Percentiles rank a stretch among this genome's conserved stretches.
Conservation (phyloP, 805 yeast genomes). For the Ogataea pilisensis region DNA sequence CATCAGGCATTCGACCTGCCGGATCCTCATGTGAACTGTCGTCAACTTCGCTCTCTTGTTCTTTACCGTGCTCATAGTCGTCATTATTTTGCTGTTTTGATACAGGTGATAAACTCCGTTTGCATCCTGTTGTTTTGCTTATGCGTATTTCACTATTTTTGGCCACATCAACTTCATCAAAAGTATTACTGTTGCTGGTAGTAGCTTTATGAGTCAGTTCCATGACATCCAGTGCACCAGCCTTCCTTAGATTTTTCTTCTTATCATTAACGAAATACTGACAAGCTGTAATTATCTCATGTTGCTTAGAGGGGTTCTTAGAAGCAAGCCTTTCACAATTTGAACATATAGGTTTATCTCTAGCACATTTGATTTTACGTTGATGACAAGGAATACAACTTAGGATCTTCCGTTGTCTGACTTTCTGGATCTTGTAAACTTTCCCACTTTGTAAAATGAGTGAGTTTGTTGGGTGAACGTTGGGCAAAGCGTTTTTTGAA, state of each 20-base stretch:
- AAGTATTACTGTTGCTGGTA: background rate
- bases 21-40: background rate
- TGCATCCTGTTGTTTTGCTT: background rate
- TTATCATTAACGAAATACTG: constrained; percentile 56
- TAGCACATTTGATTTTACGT: constrained; percentile 63
- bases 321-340: constrained; percentile 40
- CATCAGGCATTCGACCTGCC: background rate
- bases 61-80: background rate
- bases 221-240: constrained; percentile 12
- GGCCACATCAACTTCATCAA: background rate
- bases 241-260: constrained; percentile 35
- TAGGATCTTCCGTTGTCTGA: constrained; percentile 55
- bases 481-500: constrained; percentile 16
- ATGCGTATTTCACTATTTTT: background rate
- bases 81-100: too few relatives aligned
- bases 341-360: constrained; percentile 54
- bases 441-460: constrained; percentile 31
- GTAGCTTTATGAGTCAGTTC: constrained; percentile 6
- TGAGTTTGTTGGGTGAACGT: constrained; percentile 23
- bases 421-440: constrained; percentile 55
- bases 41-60: background rate
- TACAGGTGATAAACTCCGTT: too few relatives aligned
- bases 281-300: constrained; percentile 32
- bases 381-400: constrained; percentile 63
- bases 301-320: constrained; percentile 14